Evolutionary conservation across 306 rosid species (phyloP).

Genomic region (Fagus sylvatica): DNA sequence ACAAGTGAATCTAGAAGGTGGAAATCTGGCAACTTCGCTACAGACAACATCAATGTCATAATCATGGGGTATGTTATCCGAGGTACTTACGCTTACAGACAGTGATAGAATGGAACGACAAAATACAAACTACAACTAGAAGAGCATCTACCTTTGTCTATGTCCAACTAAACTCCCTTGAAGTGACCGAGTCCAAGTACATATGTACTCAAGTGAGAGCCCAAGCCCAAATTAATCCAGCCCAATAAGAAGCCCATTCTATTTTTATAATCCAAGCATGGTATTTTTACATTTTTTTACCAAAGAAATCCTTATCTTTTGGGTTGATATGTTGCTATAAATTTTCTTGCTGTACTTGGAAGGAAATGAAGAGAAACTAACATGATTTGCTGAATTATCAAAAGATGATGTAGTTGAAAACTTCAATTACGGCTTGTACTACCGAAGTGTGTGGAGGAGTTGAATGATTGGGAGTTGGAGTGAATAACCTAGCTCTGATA

Average conservation of each 20-base stretch:
- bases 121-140: neutral
- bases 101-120: neutral
- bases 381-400: neutral
- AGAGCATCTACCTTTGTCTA: neutral
- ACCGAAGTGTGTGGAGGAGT: too few relatives aligned
- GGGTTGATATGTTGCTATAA: neutral
- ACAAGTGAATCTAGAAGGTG: neutral
- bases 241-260: neutral
- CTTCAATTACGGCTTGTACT: too few relatives aligned
- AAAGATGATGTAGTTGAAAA: neutral
- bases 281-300: neutral
- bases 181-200: too few relatives aligned
- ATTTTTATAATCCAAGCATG: neutral
- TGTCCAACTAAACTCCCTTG: neutral
- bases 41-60: neutral
- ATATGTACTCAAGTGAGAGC: too few relatives aligned
- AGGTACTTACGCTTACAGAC: neutral
- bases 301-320: too few relatives aligned
- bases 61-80: neutral
- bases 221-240: neutral
- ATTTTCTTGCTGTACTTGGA: neutral
- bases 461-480: too few relatives aligned
- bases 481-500: too few relatives aligned
- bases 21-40: neutral
- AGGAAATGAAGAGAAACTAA: neutral